Conservation (phyloP, 75 land plant species). For the Pseudotsuga menziesii region DNA sequence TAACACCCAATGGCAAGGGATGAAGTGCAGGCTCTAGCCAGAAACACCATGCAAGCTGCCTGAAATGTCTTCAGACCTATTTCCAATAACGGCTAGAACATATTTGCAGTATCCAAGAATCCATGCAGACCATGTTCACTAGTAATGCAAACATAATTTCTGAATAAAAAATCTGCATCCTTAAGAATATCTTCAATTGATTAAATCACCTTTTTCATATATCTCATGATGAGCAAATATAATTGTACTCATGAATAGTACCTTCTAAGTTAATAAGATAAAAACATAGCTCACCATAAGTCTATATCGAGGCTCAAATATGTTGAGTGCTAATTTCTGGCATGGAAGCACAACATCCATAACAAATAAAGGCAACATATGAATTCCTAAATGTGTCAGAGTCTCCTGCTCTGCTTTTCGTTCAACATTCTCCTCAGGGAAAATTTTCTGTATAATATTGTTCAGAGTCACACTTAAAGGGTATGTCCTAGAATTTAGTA, state of each 20-base stretch:
- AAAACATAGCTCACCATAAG: conserved; percentile 72
- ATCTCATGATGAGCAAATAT: neutral
- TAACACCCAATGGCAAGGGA: neutral
- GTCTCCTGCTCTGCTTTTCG: conserved; percentile 75
- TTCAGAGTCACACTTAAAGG: conserved; percentile 92
- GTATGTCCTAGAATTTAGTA: conserved; percentile 78
- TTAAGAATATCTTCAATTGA: neutral
- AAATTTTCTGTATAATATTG: conserved; percentile 86
- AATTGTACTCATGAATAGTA: neutral
- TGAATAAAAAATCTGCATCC: neutral
- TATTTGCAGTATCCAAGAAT: neutral
- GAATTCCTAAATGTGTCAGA: conserved; percentile 51
- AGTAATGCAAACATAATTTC: neutral
- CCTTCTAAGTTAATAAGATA: neutral
- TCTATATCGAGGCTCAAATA: conserved; percentile 98
- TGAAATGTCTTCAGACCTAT: neutral
- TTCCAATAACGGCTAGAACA: too few relatives aligned
- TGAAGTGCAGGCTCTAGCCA: neutral
- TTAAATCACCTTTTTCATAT: conserved; percentile 6
- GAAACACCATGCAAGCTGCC: neutral
- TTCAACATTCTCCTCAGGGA: conserved; percentile 87
- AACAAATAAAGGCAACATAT: conserved; percentile 93
- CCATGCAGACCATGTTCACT: neutral
- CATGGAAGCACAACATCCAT: conserved; percentile 94
- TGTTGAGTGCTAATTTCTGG: conserved; percentile 78